These are phyloP conservation scores for Tephrocybe rancida DNA, from an alignment of 768 basidiomycete species.

Conservation along the genomic window DNA sequence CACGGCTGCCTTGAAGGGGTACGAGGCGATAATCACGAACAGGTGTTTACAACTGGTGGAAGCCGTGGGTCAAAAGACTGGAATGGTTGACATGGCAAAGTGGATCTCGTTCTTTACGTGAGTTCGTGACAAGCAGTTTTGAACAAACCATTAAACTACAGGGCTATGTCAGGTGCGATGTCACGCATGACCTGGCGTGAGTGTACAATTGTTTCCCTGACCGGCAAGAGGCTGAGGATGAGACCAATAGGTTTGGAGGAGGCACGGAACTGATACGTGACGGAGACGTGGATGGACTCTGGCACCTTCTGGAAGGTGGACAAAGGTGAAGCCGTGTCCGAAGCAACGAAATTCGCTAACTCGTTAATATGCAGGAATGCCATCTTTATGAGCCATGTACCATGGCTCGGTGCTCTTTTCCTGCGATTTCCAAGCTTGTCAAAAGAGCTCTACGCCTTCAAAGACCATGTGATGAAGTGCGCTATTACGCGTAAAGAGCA, in stretches of 20 bases:
- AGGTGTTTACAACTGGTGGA: constrained; percentile 44
- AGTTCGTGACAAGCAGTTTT: constrained; percentile 21
- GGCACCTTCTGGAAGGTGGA: constrained; percentile 45
- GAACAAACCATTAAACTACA: neutral
- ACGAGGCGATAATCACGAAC: constrained; percentile 38
- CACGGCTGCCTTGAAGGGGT: constrained; percentile 46
- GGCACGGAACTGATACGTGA: constrained; percentile 39
- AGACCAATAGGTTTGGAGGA: constrained; percentile 34
- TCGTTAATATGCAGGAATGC: constrained; percentile 30
- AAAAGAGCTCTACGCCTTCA: constrained; percentile 40
- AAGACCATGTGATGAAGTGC: constrained; percentile 38
- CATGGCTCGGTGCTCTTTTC: constrained; percentile 48
- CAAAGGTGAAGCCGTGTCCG: constrained; percentile 36
- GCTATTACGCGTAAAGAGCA: constrained; percentile 34
- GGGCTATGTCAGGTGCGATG: constrained; percentile 33
- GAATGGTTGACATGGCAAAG: constrained; percentile 30
- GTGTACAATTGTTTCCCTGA: neutral
- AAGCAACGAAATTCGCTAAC: neutral
- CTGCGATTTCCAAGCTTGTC: constrained; percentile 36
- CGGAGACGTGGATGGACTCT: constrained; percentile 45
- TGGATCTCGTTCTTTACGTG: constrained; percentile 45
- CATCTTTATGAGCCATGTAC: constrained; percentile 45
- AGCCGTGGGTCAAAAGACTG: constrained; percentile 27
- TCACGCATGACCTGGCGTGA: constrained; percentile 40
- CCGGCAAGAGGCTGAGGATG: neutral